Base-by-base conservation (phyloP, 2,329 filamentous ascomycete genomes). In the Bipolaris zeicola region DNA sequence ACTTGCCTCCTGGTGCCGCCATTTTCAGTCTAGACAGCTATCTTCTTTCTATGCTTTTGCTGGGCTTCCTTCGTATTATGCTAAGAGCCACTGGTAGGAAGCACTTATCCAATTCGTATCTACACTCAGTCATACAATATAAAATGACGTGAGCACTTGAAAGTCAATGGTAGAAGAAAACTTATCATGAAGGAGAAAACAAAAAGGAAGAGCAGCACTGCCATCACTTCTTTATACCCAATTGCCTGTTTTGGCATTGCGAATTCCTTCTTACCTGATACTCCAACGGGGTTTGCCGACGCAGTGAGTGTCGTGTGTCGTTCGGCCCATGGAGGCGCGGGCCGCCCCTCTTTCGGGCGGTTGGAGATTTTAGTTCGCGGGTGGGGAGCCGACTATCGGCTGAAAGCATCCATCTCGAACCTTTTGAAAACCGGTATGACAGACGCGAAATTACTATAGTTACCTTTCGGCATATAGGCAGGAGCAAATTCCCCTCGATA, bases 1-100 rank as follows among this genome's bases (percentile, higher is more conserved):
- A 81, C 49, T 75, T 70, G 6, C 73, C 73, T 20, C 72, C 69
- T 36, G 76, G 76, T 37, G 76, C 75, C 31, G 78, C 77, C 78
- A 80, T 80, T 0, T 62, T 69, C 28, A 13, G 3, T 37, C 2
- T 10, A 5, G 3, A 42, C 5, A n/a, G 20, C 16, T 42, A 42
- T n/a, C 39, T 10, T 24, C 22, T n/a, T 13, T 24, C 38, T 14
- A 6, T 7, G 3, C 5, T 41, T 14, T 41, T 20, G 16, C 33
- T 36, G 13, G 13, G 1, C 6, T 39, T n/a, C 20, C 11, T 14
- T 11, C 13, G 6, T 41, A 3, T 41, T 14, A 4, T 41, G 5
- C 3, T 13, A 41, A 3, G 20, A 41, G 14, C 2, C 5, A 41
- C 28, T 11, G 3, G 10, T 31, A 31, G 28, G 4, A 31, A 31